Percentiles rank a stretch among this genome's conserved stretches.
These are phyloP conservation scores for Fusarium lateritium DNA, from an alignment of 2,329 filamentous ascomycete genomes.

Conservation along the genomic window DNA sequence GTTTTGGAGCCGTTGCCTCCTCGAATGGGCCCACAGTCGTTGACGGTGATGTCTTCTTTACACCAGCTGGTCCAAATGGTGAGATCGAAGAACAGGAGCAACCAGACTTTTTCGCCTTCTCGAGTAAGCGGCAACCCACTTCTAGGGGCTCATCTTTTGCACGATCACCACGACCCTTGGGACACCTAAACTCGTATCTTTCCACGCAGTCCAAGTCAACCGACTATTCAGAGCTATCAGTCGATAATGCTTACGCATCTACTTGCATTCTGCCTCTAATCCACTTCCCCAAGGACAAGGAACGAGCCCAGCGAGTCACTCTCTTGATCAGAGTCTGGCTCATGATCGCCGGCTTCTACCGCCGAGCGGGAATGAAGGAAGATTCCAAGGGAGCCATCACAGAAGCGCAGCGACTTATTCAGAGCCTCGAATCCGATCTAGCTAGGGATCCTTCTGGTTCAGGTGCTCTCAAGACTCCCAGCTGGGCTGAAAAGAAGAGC, in stretches of 20 bases:
- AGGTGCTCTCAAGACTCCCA: slow-evolving; percentile 72
- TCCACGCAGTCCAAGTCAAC: slow-evolving; percentile 59
- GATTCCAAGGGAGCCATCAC: slow-evolving; percentile 84
- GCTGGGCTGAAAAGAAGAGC: slow-evolving; percentile 86
- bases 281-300: slow-evolving; percentile 69
- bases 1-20: slow-evolving; percentile 55
- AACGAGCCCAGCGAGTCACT: slow-evolving; percentile 64
- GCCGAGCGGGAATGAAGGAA: slow-evolving; percentile 82
- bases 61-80: slow-evolving; percentile 59
- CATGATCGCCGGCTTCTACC: slow-evolving; percentile 89
- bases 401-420: slow-evolving; percentile 85
- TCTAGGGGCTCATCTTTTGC: slow-evolving; percentile 60
- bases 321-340: slow-evolving; percentile 88
- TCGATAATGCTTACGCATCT: slow-evolving; percentile 60
- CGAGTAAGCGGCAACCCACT: slow-evolving; percentile 58
- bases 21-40: slow-evolving; percentile 58
- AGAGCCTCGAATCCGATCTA: slow-evolving; percentile 77
- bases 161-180: slow-evolving; percentile 59
- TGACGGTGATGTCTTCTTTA: slow-evolving; percentile 68
- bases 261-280: slow-evolving; percentile 66
- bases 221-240: slow-evolving; percentile 58
- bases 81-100: slow-evolving; percentile 54
- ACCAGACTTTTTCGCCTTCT: slow-evolving; percentile 62
- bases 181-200: slow-evolving; percentile 63
- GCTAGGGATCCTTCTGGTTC: slow-evolving; percentile 73